phyloP scores from a whole-genome alignment of 2,329 filamentous ascomycete genomes.

The Xylariaceae sp. region DNA sequence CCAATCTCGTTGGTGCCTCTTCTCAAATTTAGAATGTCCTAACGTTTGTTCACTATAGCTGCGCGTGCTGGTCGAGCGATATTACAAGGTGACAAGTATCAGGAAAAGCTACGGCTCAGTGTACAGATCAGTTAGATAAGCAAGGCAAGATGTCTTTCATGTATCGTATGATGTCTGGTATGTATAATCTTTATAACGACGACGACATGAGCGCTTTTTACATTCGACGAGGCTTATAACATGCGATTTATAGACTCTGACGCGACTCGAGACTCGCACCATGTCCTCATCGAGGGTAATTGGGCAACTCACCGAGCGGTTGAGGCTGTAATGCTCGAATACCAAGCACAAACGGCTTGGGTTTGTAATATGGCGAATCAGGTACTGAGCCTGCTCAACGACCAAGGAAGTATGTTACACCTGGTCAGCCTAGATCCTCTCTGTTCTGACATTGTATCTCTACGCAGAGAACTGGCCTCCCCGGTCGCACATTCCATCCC shows the following conservation, averaged over 20 bases:
- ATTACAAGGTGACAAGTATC: slow-evolving; percentile 3
- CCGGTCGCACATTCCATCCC: background rate
- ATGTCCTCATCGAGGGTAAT: slow-evolving; percentile 2
- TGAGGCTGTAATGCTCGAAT: background rate
- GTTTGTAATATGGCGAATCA: background rate
- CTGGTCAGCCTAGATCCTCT: background rate
- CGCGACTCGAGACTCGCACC: slow-evolving; percentile 1
- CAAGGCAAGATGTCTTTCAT: background rate
- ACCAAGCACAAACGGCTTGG: background rate
- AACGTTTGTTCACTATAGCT: no score
- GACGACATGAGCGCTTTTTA: no score
- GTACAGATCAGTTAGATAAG: slow-evolving; percentile 3
- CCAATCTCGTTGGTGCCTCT: no score
- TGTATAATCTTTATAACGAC: background rate
- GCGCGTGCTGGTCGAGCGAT: slow-evolving; percentile 1
- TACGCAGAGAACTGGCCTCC: background rate
- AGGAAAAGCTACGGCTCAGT: background rate
- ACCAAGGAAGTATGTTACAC: background rate
- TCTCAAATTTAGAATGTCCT: no score
- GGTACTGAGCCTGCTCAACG: background rate
- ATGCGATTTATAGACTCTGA: background rate
- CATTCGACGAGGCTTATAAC: no score
- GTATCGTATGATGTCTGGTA: background rate
- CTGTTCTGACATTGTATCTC: background rate
- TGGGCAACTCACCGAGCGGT: slow-evolving; percentile 5